Conservation (phyloP, 2,329 filamentous ascomycete species). For the Davidsoniella australis region DNA sequence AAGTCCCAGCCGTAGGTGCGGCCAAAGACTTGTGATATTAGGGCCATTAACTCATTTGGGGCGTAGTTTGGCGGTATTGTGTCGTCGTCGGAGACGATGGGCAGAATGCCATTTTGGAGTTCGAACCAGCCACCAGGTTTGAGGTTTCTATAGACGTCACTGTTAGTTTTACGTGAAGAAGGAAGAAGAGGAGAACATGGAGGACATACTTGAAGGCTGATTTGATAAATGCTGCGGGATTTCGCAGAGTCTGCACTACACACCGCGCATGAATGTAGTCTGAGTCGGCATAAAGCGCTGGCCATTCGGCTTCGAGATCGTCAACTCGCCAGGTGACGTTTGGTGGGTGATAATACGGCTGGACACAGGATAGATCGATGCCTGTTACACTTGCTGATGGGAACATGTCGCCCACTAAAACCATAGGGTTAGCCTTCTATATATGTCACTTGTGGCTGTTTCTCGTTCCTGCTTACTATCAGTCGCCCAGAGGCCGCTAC, state of each 20-base stretch:
- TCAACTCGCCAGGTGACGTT: conserved; percentile 35
- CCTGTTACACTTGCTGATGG: conserved; percentile 30
- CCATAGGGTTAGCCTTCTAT: neutral
- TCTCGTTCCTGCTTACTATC: conserved; percentile 22
- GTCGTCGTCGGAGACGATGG: conserved; percentile 20
- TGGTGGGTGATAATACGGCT: conserved; percentile 31
- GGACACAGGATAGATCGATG: conserved; percentile 27
- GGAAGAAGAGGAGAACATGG: neutral
- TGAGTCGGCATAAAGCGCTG: conserved; percentile 22
- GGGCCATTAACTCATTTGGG: conserved; percentile 20
- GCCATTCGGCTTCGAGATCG: conserved; percentile 22
- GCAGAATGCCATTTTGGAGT: conserved; percentile 21
- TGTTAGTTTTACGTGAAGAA: conserved; percentile 5
- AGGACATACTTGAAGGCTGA: conserved; percentile 26
- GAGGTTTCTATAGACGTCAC: conserved; percentile 18
- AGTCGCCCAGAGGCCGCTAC: conserved; percentile 39
- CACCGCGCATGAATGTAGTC: conserved; percentile 38
- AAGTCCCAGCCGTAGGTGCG: conserved; percentile 22
- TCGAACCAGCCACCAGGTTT: conserved; percentile 26
- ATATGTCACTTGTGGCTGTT: neutral
- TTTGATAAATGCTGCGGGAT: conserved; percentile 31
- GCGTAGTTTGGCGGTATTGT: conserved; percentile 16
- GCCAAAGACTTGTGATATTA: conserved; percentile 20
- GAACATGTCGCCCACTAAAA: conserved; percentile 27
- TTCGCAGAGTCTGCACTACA: conserved; percentile 31